phyloP scores from a whole-genome alignment of 139 green algal genomes.

The Haematococcus lacustris region DNA sequence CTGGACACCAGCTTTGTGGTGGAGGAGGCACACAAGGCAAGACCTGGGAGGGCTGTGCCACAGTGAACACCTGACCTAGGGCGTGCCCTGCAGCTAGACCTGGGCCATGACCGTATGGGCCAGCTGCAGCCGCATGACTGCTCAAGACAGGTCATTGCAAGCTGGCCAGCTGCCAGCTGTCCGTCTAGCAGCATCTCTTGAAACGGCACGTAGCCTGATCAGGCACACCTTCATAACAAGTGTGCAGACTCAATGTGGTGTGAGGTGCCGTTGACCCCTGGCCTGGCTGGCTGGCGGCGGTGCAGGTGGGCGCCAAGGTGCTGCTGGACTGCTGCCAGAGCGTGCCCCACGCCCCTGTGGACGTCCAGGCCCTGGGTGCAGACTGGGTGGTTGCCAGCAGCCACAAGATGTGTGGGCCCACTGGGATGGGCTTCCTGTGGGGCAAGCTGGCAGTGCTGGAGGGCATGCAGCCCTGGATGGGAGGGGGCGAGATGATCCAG shows the following conservation, averaged over 20 bases:
- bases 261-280: too few relatives aligned
- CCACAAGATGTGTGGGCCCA: constrained; percentile 97
- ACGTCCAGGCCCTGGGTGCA: constrained; percentile 83
- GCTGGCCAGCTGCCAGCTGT: too few relatives aligned
- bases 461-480: constrained; percentile 91
- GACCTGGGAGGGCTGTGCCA: too few relatives aligned
- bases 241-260: too few relatives aligned
- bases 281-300: too few relatives aligned
- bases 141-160: not conserved
- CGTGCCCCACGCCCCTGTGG: constrained; percentile 90
- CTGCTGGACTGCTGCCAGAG: constrained; percentile 95
- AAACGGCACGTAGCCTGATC: too few relatives aligned
- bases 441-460: constrained; percentile 77
- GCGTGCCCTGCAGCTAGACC: too few relatives aligned
- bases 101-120: too few relatives aligned
- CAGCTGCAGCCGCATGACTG: too few relatives aligned
- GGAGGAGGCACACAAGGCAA: constrained; percentile 42
- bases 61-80: too few relatives aligned
- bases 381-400: constrained; percentile 92
- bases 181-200: too few relatives aligned
- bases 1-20: constrained; percentile 48
- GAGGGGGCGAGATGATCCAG: constrained; percentile 97
- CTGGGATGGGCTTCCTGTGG: constrained; percentile 97
- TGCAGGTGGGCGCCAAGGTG: constrained; percentile 65
- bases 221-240: too few relatives aligned